Evolutionary conservation across 2,329 filamentous ascomycete species (phyloP), one percentile per base, ranked within the genome.

Genomic region (Ascochyta pisi): DNA sequence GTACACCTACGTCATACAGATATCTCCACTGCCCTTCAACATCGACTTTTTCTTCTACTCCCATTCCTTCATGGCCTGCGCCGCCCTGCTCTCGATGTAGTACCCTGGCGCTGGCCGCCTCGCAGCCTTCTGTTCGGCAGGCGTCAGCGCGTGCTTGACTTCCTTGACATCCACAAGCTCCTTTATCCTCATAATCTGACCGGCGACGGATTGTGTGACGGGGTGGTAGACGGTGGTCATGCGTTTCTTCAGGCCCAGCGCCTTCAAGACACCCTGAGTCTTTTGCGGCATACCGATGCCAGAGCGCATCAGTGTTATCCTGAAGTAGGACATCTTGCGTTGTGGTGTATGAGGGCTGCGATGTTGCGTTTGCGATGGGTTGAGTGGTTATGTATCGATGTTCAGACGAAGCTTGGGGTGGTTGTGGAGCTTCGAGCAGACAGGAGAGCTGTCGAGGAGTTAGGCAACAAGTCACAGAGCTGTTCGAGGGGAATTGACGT

Each of bases 131-230:
- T 96, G 83, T 80, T 96, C 85, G 52, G 79, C 77, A 71, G 86
- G 85, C 7, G 82, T 88, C 77, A 91, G 74, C 29, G 83, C 76
- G 59, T 78, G 74, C 31, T 88, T 86, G 40, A 96, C 91, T 79
- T 96, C 92, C 64, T 87, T 81, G 33, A 96, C 92, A 50, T 86
- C 83, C 41, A 97, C 91, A 61, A 97, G 81, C 79, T 97, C 93
- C 82, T 97, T 97, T 67, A 97, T 92, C 77, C 89, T 89, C 83
- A 97, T 89, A 71, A 97, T 91, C 81, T 96, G 92, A 73, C 93
- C 93, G 9, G 93, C 93, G 60, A 91, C 87, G 65, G 92, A 87
- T 38, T 88, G 86, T 59, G 85, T 85, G 59, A 96, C 92, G 34
- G 91, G 90, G 77, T 96, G 89, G 82, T 96, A 96, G 69, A 96